phyloP scores from a whole-genome alignment of 345 rosid genomes.

The Gynandropsis gynandra region DNA sequence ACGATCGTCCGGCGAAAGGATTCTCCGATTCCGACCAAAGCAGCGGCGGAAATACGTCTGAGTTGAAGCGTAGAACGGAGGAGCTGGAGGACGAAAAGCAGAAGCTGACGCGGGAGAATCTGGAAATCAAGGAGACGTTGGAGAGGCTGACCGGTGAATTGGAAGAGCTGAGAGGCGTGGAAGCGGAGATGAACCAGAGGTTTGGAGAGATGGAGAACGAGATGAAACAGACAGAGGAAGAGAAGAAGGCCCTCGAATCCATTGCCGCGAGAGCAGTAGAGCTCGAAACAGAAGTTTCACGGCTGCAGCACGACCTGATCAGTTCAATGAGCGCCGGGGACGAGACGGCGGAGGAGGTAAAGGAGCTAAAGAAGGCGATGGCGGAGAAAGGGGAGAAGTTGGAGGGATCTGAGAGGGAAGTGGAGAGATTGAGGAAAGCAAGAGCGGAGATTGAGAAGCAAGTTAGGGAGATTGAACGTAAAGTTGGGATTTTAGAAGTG shows the following conservation, averaged over 20 bases:
- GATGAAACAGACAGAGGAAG: slow-evolving; percentile 44
- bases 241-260: slow-evolving; percentile 39
- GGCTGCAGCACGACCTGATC: slow-evolving; percentile 61
- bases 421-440: slow-evolving; percentile 46
- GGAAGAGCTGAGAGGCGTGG: slow-evolving; percentile 33
- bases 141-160: slow-evolving; percentile 30
- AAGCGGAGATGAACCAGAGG: slow-evolving; percentile 34
- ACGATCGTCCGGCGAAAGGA: slow-evolving; percentile 25
- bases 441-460: slow-evolving; percentile 50
- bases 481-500: slow-evolving; percentile 46
- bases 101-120: slow-evolving; percentile 35
- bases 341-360: slow-evolving; percentile 40
- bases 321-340: slow-evolving; percentile 38
- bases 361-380: slow-evolving; percentile 33
- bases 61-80: slow-evolving; percentile 31
- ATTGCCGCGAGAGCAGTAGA: slow-evolving; percentile 46
- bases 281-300: slow-evolving; percentile 50
- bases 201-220: slow-evolving; percentile 41
- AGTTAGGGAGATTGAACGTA: slow-evolving; percentile 66
- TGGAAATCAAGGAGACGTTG: slow-evolving; percentile 31
- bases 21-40: slow-evolving; percentile 30
- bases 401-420: slow-evolving; percentile 40
- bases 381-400: slow-evolving; percentile 37
- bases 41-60: neutral
- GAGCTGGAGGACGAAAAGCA: slow-evolving; percentile 44